These are phyloP conservation scores for Colletotrichum brevisporum DNA, from an alignment of 2,329 filamentous ascomycete species.

Conservation along the genomic window DNA sequence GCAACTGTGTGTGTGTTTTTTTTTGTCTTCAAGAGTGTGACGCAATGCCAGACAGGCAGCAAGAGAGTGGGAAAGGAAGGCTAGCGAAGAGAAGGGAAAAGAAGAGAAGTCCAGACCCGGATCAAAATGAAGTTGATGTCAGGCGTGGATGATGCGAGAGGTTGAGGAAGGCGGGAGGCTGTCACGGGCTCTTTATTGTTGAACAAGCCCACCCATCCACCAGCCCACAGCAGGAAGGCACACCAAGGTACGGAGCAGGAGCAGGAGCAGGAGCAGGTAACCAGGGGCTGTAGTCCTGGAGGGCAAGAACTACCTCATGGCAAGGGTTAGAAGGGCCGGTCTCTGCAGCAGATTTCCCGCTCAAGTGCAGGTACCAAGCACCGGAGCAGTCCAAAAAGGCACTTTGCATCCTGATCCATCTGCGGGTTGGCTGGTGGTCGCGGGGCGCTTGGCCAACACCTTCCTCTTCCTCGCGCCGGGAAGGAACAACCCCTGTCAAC, in stretches of 20 bases:
- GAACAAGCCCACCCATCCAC: constrained; percentile 10
- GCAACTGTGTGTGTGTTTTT: constrained; percentile 11
- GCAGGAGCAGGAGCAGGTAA: constrained; percentile 5
- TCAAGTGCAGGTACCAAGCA: constrained; percentile 23
- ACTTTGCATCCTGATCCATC: constrained; percentile 30
- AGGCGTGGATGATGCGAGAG: constrained; percentile 32
- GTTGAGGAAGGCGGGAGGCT: constrained; percentile 36
- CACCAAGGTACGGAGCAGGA: constrained; percentile 7
- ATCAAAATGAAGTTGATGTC: constrained; percentile 30
- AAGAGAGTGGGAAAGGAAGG: constrained; percentile 18
- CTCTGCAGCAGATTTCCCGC: constrained; percentile 25
- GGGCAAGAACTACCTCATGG: too few species aligned
- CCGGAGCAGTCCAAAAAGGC: constrained; percentile 11
- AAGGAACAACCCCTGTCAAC: constrained; percentile 21
- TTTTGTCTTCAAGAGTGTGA: constrained; percentile 21
- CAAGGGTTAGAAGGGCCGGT: constrained; percentile 18
- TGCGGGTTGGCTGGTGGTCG: constrained; percentile 38
- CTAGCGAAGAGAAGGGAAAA: constrained; percentile 21
- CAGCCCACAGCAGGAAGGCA: constrained; percentile 23
- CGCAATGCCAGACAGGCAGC: constrained; percentile 32
- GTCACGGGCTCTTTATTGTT: constrained; percentile 39
- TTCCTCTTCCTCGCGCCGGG: constrained; percentile 21
- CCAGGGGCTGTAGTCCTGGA: neutral
- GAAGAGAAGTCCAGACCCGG: constrained; percentile 25
- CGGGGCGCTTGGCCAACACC: constrained; percentile 32